Base-by-base conservation (phyloP, 495 filamentous ascomycete genomes). In the Xylaria curta region DNA sequence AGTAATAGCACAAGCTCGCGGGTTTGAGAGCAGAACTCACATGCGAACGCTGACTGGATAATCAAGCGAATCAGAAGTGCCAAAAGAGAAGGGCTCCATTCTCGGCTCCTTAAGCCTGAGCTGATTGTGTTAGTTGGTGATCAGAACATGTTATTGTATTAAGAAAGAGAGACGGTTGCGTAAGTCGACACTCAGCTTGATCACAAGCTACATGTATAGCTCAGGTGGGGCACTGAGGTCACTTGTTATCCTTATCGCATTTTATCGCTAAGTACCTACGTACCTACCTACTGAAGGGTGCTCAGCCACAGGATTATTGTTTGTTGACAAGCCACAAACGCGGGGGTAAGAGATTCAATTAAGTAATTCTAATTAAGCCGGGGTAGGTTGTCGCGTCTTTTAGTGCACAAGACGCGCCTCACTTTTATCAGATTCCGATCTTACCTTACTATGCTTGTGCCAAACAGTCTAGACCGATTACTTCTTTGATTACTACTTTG, bases 31-130 rank as follows among this genome's bases (percentile, higher is more conserved):
- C 21, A 71, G 46, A 65, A 81, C 85, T 76, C 80, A 93, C 94
- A 98, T 94, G 82, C 93, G 93, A 70, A 98, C 89, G 81, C 89
- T 90, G 66, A 98, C 88, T 19, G 91, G 88, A 71, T 93, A 88
- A 75, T 94, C 85, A 69, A 98, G 86, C 78, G 89, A 86, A 53
- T 92, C 90, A 58, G 96, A 97, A 74, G 89, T 91, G 59, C 93
- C 94, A 84, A 98, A 98, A 1, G 94, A 95, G 81, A 97, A 98
- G 56, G 94, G 90, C 77, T 99, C 96, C 94, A 98, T 97, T 64
- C 24, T 71, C 69, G 17, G 26, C 61, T 71, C 28, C 24, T 36
- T 47, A 66, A 28, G 24, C 56, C 56, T 21, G 21, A 61, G 15
- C 36, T 49, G 10, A 4, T 17, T n/a, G 21, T 24, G 40, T 15